These are phyloP conservation scores for Hyphopichia buzzinii DNA, from an alignment of 1,139 yeast species.

Conservation along the genomic window DNA sequence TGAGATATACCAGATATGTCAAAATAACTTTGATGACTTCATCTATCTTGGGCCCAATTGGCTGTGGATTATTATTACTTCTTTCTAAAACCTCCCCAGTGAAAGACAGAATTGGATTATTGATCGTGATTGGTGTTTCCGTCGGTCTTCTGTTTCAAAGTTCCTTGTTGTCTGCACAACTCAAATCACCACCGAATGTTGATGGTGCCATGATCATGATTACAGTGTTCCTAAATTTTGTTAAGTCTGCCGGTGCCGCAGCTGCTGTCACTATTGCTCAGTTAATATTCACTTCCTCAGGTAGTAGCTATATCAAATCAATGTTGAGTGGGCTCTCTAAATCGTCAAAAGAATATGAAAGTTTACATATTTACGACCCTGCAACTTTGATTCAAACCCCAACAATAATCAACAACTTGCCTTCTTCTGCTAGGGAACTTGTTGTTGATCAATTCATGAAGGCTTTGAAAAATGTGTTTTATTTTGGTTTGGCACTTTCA, in stretches of 20 bases:
- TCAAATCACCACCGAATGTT: slow-evolving; percentile 49
- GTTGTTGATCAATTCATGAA: slow-evolving; percentile 33
- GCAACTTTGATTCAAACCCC: slow-evolving; percentile 29
- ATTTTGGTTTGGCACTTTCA: slow-evolving; percentile 36
- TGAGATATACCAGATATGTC: slow-evolving; percentile 45
- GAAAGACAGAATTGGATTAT: slow-evolving; percentile 48
- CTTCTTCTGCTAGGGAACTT: slow-evolving; percentile 18
- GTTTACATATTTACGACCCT: slow-evolving; percentile 17
- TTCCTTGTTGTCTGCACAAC: slow-evolving; percentile 50
- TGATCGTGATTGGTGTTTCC: slow-evolving; percentile 54
- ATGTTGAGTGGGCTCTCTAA: slow-evolving; percentile 13
- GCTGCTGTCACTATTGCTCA: slow-evolving; percentile 49
- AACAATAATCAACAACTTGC: slow-evolving; percentile 22
- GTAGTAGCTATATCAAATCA: slow-evolving; percentile 18
- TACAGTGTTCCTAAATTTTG: slow-evolving; percentile 48
- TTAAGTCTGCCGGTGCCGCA: slow-evolving; percentile 49
- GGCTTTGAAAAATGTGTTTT: slow-evolving; percentile 41
- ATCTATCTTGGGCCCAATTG: slow-evolving; percentile 44
- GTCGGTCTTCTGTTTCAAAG: slow-evolving; percentile 57
- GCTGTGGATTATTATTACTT: slow-evolving; percentile 49
- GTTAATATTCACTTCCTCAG: slow-evolving; percentile 37
- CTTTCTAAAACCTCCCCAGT: slow-evolving; percentile 35
- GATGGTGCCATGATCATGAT: slow-evolving; percentile 52
- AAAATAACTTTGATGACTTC: slow-evolving; percentile 49
- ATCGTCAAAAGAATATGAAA: slow-evolving; percentile 15